phyloP scores from a whole-genome alignment of 2,329 filamentous ascomycete genomes.

The Sporothrix inflata region DNA sequence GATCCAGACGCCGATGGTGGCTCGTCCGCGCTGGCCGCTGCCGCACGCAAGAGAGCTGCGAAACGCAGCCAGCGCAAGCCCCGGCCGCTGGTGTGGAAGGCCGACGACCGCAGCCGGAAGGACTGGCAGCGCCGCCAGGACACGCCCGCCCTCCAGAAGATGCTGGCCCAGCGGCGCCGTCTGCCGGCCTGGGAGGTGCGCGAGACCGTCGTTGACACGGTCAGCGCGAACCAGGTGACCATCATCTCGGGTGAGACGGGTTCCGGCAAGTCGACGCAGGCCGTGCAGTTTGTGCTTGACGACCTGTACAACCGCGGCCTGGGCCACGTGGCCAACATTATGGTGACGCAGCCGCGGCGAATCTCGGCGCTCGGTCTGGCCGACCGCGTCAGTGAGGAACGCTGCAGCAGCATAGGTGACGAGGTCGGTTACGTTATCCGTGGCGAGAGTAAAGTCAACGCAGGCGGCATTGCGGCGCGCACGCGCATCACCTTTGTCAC shows the following conservation, averaged over 20 bases:
- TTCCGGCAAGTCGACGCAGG: conserved; percentile 95
- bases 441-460: conserved; percentile 76
- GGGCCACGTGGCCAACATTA: conserved; percentile 80
- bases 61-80: conserved; percentile 50
- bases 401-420: conserved; percentile 70
- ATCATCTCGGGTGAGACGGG: conserved; percentile 98
- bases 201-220: conserved; percentile 74
- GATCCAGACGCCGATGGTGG: conserved; percentile 43
- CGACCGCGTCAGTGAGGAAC: conserved; percentile 90
- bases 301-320: conserved; percentile 78
- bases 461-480: conserved; percentile 45
- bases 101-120: conserved; percentile 62
- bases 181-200: conserved; percentile 87
- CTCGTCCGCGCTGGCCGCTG: conserved; percentile 34
- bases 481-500: conserved; percentile 97
- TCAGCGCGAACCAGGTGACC: conserved; percentile 80
- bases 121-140: conserved; percentile 73
- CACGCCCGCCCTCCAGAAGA: conserved; percentile 68
- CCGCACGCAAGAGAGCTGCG: conserved; percentile 31
- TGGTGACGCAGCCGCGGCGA: conserved; percentile 92
- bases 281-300: conserved; percentile 93
- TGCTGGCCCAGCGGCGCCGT: conserved; percentile 71
- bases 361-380: conserved; percentile 94
- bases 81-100: conserved; percentile 65
- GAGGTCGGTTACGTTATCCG: conserved; percentile 92